These are phyloP conservation scores for Acer negundo DNA, from an alignment of 345 rosid genomes.

Conservation along the genomic window DNA sequence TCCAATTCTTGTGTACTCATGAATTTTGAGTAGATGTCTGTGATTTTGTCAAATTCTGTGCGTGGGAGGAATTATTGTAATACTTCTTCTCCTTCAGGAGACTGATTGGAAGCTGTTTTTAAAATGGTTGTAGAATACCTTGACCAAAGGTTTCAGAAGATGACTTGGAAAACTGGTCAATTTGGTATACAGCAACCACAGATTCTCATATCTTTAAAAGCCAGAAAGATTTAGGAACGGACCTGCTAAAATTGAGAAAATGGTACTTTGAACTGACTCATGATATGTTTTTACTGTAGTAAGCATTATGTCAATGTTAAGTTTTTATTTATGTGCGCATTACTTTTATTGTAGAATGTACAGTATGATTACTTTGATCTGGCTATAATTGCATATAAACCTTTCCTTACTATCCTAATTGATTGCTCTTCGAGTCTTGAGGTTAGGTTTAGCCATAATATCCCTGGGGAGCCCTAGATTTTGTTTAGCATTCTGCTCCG, in stretches of 20 bases:
- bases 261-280: background rate
- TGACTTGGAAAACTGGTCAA: background rate
- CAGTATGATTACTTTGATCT: background rate
- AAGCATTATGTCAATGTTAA: background rate
- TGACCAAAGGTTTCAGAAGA: background rate
- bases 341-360: background rate
- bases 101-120: background rate
- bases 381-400: background rate
- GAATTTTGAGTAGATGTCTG: background rate
- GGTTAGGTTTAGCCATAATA: background rate
- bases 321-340: background rate
- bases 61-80: background rate
- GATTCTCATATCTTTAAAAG: background rate
- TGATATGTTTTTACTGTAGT: background rate
- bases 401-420: background rate
- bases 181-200: background rate
- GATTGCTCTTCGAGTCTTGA: background rate
- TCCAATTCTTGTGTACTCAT: background rate
- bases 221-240: background rate
- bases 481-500: constrained; percentile 7
- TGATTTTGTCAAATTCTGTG: background rate
- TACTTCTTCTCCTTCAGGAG: background rate
- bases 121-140: background rate
- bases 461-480: background rate
- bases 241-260: background rate